Evolutionary conservation across 2,329 filamentous ascomycete genomes (phyloP).

Genomic region (Fusarium sp.): DNA sequence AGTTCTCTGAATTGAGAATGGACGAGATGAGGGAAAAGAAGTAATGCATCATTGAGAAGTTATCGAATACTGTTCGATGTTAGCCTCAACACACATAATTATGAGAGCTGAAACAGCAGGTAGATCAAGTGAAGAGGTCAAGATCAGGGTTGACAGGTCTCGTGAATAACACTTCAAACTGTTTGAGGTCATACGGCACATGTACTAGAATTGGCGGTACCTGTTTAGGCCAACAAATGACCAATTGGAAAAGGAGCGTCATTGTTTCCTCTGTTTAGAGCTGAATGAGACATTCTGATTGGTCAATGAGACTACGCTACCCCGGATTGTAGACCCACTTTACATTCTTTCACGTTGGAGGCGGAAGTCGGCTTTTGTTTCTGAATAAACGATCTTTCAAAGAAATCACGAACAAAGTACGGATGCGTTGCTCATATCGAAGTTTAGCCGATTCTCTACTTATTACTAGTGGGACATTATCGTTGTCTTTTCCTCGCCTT

Average conservation of each 20-base stretch:
- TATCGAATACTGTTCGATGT: background rate
- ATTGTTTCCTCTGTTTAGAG: background rate
- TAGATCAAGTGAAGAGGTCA: conserved; percentile 30
- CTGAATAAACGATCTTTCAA: background rate
- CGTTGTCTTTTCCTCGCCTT: background rate
- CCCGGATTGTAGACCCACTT: conserved; percentile 35
- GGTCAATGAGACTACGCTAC: conserved; percentile 28
- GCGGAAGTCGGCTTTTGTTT: conserved; percentile 7
- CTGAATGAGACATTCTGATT: conserved; percentile 25
- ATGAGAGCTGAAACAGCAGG: background rate
- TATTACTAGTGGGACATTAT: background rate
- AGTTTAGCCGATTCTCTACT: background rate
- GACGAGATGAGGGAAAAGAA: background rate
- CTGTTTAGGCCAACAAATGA: background rate
- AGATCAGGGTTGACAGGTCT: conserved; percentile 34
- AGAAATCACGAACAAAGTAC: background rate
- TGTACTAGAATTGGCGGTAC: conserved; percentile 5
- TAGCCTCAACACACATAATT: background rate
- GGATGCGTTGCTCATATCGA: background rate
- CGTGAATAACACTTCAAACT: conserved; percentile 30
- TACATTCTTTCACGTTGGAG: background rate
- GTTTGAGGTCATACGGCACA: conserved; percentile 40
- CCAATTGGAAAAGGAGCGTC: conserved; percentile 5
- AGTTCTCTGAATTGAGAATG: background rate
- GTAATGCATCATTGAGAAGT: conserved; percentile 2